These are phyloP conservation scores for Lentinula novae-zelandiae DNA, from an alignment of 1,284 basidiomycete genomes.

Conservation along the genomic window DNA sequence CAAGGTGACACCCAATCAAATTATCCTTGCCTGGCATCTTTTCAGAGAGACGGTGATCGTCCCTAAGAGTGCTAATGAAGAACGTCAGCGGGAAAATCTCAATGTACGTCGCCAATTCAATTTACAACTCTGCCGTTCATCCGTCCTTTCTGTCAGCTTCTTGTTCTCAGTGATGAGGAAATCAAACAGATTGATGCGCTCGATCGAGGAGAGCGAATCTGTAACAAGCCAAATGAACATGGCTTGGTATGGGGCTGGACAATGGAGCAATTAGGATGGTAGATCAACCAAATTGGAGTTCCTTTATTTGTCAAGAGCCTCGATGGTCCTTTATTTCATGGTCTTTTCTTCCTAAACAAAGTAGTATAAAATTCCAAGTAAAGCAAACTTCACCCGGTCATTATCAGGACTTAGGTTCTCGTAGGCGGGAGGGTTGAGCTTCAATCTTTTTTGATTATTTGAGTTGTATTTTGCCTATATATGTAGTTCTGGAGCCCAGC, in stretches of 20 bases:
- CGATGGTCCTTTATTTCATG: no score
- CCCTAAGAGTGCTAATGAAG: slow-evolving; percentile 37
- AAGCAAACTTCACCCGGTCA: no score
- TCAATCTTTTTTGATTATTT: no score
- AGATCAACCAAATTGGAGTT: neutral
- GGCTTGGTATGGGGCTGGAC: slow-evolving; percentile 31
- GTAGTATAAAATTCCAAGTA: no score
- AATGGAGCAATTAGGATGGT: slow-evolving; percentile 31
- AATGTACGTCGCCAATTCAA: slow-evolving; percentile 22
- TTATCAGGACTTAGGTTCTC: no score
- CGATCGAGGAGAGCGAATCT: slow-evolving; percentile 30
- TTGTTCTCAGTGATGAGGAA: slow-evolving; percentile 28
- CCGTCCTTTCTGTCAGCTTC: slow-evolving; percentile 20
- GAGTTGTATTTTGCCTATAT: no score
- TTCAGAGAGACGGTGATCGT: slow-evolving; percentile 34
- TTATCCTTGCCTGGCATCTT: slow-evolving; percentile 45
- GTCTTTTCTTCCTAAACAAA: no score
- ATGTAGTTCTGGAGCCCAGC: no score
- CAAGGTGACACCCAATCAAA: slow-evolving; percentile 34
- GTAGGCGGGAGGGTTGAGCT: no score
- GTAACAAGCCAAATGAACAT: slow-evolving; percentile 28
- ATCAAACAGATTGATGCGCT: slow-evolving; percentile 28
- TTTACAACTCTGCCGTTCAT: neutral
- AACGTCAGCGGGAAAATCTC: slow-evolving; percentile 41
- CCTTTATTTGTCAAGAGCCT: no score